phyloP scores from a whole-genome alignment of 2,329 filamentous ascomycete species.

The Aspergillus cejpii region DNA sequence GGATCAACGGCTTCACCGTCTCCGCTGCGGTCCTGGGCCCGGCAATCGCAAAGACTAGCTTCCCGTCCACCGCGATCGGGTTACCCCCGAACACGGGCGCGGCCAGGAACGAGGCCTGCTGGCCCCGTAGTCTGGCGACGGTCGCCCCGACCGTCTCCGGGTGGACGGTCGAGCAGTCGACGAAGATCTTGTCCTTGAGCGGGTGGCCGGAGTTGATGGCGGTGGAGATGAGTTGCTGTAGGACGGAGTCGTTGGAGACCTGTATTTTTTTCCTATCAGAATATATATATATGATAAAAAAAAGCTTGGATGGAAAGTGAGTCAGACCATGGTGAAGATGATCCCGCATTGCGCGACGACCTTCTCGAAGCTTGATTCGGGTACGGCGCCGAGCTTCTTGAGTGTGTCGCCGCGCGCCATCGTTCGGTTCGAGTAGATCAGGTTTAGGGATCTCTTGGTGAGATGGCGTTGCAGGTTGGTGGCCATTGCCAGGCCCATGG shows the following conservation, averaged over 20 bases:
- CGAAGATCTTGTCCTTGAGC: slow-evolving; percentile 66
- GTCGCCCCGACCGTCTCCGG: slow-evolving; percentile 55
- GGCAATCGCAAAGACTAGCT: slow-evolving; percentile 42
- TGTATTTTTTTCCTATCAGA: slow-evolving; percentile 13
- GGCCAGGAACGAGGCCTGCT: slow-evolving; percentile 34
- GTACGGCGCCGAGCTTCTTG: slow-evolving; percentile 30
- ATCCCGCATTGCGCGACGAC: slow-evolving; percentile 34
- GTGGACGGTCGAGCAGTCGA: slow-evolving; percentile 82
- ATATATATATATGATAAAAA: neutral
- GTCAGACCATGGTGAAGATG: slow-evolving; percentile 36
- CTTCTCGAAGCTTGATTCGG: slow-evolving; percentile 30
- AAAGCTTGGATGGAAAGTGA: neutral
- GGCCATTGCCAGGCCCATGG: slow-evolving; percentile 43
- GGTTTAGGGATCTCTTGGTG: slow-evolving; percentile 24
- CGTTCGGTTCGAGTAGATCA: slow-evolving; percentile 40
- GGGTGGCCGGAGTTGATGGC: slow-evolving; percentile 22
- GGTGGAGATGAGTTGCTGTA: slow-evolving; percentile 27
- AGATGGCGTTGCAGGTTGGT: slow-evolving; percentile 40
- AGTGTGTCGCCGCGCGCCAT: slow-evolving; percentile 35
- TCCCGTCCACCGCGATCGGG: slow-evolving; percentile 40
- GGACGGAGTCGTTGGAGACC: slow-evolving; percentile 39
- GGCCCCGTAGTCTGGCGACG: slow-evolving; percentile 28
- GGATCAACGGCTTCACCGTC: slow-evolving; percentile 37
- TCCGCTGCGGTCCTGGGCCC: slow-evolving; percentile 32
- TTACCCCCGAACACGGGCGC: slow-evolving; percentile 43